Evolutionary conservation across 768 basidiomycete species (phyloP).

Genomic region (Trametes gibbosa): DNA sequence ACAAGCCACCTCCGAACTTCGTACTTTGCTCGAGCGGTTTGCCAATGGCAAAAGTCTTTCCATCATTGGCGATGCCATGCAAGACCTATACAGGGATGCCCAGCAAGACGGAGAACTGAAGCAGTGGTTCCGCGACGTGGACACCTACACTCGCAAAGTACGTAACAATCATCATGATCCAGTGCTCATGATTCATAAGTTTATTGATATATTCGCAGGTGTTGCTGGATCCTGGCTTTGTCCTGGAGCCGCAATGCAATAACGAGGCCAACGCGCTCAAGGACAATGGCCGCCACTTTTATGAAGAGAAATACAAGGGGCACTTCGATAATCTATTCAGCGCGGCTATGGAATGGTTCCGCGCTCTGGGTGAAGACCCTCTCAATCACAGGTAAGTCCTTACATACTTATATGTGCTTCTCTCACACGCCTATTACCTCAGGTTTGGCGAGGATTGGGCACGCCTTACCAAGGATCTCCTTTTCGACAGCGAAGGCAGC

Average conservation of each 20-base stretch:
- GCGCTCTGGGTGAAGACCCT: constrained; percentile 81
- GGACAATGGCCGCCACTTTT: constrained; percentile 76
- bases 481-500: constrained; percentile 77
- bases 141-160: constrained; percentile 65
- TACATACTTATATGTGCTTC: not conserved
- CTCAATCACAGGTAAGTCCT: constrained; percentile 54
- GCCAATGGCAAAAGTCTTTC: constrained; percentile 72
- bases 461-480: constrained; percentile 76
- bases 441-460: constrained; percentile 80
- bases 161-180: too few species aligned
- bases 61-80: constrained; percentile 64
- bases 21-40: constrained; percentile 87
- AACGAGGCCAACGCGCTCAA: constrained; percentile 59
- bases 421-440: not conserved
- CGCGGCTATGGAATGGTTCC: constrained; percentile 74
- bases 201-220: too few species aligned
- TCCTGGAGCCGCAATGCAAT: constrained; percentile 76
- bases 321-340: constrained; percentile 84
- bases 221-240: constrained; percentile 79
- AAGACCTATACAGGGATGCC: constrained; percentile 72
- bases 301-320: constrained; percentile 64
- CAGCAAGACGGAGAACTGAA: constrained; percentile 71
- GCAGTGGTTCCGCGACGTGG: constrained; percentile 65
- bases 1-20: constrained; percentile 58
- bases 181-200: too few species aligned